Percentiles rank a stretch among this genome's conserved stretches.
Evolutionary conservation across 768 basidiomycete genomes (phyloP).

Genomic region (Fomitopsis pulvina): DNA sequence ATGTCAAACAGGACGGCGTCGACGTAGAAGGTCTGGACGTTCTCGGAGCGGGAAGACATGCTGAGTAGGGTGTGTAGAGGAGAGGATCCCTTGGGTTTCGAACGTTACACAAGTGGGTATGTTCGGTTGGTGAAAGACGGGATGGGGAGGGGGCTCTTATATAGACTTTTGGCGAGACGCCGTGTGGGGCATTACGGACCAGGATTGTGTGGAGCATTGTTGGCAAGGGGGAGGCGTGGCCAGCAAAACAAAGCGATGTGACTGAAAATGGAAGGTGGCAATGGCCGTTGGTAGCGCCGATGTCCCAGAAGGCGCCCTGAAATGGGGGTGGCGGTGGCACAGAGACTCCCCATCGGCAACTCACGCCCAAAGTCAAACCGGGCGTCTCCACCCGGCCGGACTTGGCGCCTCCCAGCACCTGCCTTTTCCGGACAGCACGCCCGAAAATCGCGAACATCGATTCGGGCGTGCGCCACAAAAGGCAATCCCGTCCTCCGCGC

Average conservation of each 20-base stretch:
- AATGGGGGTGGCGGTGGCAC: background rate
- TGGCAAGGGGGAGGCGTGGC: background rate
- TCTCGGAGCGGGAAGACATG: conserved; percentile 15
- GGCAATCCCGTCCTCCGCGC: conserved; percentile 3
- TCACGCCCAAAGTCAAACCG: background rate
- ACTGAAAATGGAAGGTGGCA: background rate
- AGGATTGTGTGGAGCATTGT: background rate
- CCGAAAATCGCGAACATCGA: conserved; percentile 5
- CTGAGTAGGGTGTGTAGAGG: background rate
- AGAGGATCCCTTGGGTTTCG: background rate
- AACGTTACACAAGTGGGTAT: background rate
- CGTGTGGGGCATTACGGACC: background rate
- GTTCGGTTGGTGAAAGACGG: background rate
- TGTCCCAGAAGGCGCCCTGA: background rate
- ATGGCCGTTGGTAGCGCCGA: background rate
- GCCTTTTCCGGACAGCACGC: conserved; percentile 5
- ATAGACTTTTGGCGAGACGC: background rate
- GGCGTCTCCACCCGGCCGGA: background rate
- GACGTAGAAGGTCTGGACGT: conserved; percentile 33
- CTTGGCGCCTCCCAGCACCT: background rate
- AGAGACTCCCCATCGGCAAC: background rate
- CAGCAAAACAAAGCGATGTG: background rate
- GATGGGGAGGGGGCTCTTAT: background rate
- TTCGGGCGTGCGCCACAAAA: conserved; percentile 8
- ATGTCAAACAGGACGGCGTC: conserved; percentile 67